Base-by-base conservation (phyloP, 148 eudicot genomes). In the Vaccinium darrowii region DNA sequence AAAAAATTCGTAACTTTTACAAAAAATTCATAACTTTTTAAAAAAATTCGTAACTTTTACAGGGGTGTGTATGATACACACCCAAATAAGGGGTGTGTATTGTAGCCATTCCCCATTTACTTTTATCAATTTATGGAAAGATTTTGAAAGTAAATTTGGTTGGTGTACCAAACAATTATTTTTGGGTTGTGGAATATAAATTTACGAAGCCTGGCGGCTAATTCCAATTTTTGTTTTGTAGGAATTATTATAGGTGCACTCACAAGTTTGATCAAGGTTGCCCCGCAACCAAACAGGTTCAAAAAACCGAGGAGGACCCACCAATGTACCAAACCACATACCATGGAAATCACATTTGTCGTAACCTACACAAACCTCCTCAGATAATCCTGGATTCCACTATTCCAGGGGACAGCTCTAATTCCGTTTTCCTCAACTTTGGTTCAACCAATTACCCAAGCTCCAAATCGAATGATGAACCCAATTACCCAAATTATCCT, bases 211-310 rank as follows among this genome's bases (percentile, higher is more conserved):
- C 15, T 67, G 58, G 52, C 63, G 39, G 39, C 39, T 51, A 12
- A 36, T 15, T 33, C 2, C 9, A 18, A 4, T 27, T 69, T 63
- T 39, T 9, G 52, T 7, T 79, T 7, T 88, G 88, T 91, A 93
- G 98, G 89, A 88, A 88, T 71, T 94, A 94, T 85, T 94, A 83
- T 47, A 91, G 95, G 82, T 94, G 98, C 90, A 94, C 92, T 33
- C 92, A 93, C 91, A 92, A 91, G 85, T 76, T 21, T 57, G 94
- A 93, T 11, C 93, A 91, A 77, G 85, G 87, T 0, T 94, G 95
- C 87, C 85, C 30, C 63, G 93, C 91, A 52, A 89, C 88, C 23
- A 91, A 91, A 71, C 90, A 90, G 83, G 93, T 91, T 8, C 93
- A 91, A 30, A 58, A 33, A 51, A 83, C 86, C 11, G 80, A 84